Conservation (phyloP, 805 yeast species). For the Candida arabinofermentans region DNA sequence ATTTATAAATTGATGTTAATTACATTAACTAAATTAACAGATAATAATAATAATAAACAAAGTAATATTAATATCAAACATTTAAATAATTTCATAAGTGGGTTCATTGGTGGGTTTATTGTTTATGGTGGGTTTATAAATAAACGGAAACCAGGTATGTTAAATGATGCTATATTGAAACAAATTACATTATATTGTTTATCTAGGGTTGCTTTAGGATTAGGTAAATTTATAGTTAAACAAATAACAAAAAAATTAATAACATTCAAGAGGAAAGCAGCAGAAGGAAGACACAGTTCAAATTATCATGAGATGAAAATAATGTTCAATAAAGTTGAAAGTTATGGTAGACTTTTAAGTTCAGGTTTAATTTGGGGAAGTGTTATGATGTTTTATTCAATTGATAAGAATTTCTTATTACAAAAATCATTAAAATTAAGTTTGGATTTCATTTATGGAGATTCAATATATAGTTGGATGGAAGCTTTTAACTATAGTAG, state of each 20-base stretch:
- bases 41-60: not conserved
- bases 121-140: constrained; percentile 30
- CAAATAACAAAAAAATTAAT: constrained; percentile 14
- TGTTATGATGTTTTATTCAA: constrained; percentile 66
- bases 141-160: constrained; percentile 2
- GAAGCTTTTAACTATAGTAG: constrained; percentile 27
- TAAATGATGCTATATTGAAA: constrained; percentile 45
- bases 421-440: constrained; percentile 64
- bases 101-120: constrained; percentile 27
- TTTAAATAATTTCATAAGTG: constrained; percentile 24
- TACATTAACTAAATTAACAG: constrained; percentile 4
- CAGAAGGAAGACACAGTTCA: not conserved
- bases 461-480: constrained; percentile 35
- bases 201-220: constrained; percentile 61
- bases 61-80: not conserved
- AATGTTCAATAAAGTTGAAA: constrained; percentile 24
- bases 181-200: constrained; percentile 73
- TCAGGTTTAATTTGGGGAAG: constrained; percentile 69
- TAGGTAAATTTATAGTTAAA: constrained; percentile 45
- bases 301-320: constrained; percentile 1
- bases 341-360: constrained; percentile 50
- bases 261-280: not conserved
- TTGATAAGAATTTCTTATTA: constrained; percentile 51
- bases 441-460: constrained; percentile 70
- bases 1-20: constrained; percentile 20